Percentiles rank a stretch among this genome's conserved stretches.
phyloP scores from a whole-genome alignment of 306 rosid species.

The Pyrus bretschneideri region DNA sequence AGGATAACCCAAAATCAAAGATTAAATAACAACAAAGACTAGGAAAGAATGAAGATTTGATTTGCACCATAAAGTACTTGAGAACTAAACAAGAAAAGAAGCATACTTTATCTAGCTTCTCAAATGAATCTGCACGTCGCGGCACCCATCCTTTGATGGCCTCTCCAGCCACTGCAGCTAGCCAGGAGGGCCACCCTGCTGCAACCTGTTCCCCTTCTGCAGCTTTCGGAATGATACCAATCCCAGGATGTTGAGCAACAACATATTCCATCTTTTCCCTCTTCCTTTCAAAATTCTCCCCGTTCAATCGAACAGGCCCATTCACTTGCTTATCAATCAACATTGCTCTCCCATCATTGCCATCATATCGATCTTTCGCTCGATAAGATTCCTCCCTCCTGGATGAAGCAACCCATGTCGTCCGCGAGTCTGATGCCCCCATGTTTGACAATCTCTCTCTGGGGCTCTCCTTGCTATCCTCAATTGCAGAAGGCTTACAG shows the following conservation, averaged over 20 bases:
- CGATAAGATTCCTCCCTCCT: constrained; percentile 75
- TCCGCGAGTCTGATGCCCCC: constrained; percentile 41
- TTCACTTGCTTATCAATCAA: constrained; percentile 65
- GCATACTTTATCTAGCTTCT: constrained; percentile 92
- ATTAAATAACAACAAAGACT: neutral
- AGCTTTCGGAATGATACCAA: constrained; percentile 72
- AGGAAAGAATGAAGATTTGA: neutral
- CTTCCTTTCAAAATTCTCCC: constrained; percentile 67
- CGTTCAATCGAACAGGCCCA: constrained; percentile 50
- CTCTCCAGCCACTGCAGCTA: constrained; percentile 95
- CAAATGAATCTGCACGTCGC: constrained; percentile 91
- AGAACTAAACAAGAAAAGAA: constrained; percentile 20
- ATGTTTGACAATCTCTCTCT: constrained; percentile 66
- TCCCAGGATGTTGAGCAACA: constrained; percentile 64
- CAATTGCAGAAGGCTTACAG: constrained; percentile 95
- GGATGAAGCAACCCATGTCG: constrained; percentile 54
- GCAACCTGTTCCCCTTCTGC: constrained; percentile 92
- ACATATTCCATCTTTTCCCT: constrained; percentile 77
- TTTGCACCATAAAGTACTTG: constrained; percentile 12
- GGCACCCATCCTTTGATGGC: constrained; percentile 96
- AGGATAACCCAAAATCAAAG: neutral
- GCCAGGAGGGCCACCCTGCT: constrained; percentile 97
- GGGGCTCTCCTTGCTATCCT: constrained; percentile 94
- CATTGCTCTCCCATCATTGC: constrained; percentile 53
- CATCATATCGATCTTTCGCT: constrained; percentile 55